Evolutionary conservation across 805 yeast species (phyloP).

Genomic region (Teunomyces atbi): DNA sequence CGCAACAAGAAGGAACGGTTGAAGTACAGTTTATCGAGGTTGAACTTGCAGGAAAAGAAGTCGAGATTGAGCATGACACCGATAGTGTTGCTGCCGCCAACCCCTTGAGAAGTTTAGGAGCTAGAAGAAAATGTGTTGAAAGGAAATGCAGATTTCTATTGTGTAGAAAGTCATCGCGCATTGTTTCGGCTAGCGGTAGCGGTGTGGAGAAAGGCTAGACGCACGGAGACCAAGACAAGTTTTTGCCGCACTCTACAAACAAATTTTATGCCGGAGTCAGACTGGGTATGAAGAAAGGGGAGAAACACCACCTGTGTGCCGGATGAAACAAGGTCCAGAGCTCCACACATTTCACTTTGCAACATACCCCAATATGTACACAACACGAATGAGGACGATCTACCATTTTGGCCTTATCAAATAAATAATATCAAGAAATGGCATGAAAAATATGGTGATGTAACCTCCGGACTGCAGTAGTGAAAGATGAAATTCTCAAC

Average conservation of each 20-base stretch:
- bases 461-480: neutral
- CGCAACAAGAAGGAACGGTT: constrained; percentile 45
- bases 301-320: neutral
- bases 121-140: neutral
- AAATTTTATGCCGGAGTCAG: neutral
- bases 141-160: neutral
- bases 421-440: neutral
- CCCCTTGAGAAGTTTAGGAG: neutral
- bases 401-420: neutral
- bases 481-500: neutral
- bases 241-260: neutral
- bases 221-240: neutral
- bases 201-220: neutral
- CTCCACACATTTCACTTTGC: neutral
- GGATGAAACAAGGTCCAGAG: neutral
- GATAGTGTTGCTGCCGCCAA: constrained; percentile 7
- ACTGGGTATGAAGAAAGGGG: neutral
- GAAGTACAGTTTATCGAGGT: constrained; percentile 34
- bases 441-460: neutral
- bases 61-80: constrained; percentile 12
- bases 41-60: constrained; percentile 16
- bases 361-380: neutral
- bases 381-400: neutral
- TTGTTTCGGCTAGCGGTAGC: neutral
- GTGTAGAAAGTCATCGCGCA: neutral